Conservation (phyloP, 164 flowering plant species). For the Chimonanthus praecox region DNA sequence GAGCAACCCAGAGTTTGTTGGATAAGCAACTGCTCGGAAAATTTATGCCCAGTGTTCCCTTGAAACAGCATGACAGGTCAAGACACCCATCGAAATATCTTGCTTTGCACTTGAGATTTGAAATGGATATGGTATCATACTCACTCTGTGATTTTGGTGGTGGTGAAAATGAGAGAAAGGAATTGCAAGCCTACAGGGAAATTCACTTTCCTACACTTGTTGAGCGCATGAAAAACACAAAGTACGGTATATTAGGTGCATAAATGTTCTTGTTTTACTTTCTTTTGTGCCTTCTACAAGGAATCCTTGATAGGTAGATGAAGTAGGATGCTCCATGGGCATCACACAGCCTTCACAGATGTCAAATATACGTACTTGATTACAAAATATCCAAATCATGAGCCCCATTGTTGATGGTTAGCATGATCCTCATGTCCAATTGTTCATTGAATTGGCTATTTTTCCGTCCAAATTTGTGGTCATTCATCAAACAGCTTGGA, state of each 20-base stretch:
- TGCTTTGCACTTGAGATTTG: conserved; percentile 92
- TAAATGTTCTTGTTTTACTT: not conserved
- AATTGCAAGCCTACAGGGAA: conserved; percentile 80
- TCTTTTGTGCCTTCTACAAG: not conserved
- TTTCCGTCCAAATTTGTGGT: too few species aligned
- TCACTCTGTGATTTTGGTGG: conserved; percentile 95
- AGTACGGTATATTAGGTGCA: conserved; percentile 30
- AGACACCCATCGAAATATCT: conserved; percentile 52
- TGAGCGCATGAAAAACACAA: conserved; percentile 53
- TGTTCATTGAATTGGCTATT: not conserved
- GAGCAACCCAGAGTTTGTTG: conserved; percentile 30
- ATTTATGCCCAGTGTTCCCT: conserved; percentile 34
- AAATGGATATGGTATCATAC: conserved; percentile 95
- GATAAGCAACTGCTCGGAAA: conserved; percentile 73
- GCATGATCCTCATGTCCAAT: not conserved
- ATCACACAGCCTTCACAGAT: not conserved
- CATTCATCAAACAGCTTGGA: too few species aligned
- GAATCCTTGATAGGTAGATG: not conserved
- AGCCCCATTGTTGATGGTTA: not conserved
- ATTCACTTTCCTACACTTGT: conserved; percentile 74
- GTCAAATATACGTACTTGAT: too few species aligned
- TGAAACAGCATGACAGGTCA: conserved; percentile 17
- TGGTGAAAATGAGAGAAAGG: conserved; percentile 68
- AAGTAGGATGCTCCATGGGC: not conserved
- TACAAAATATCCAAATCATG: not conserved